A percentile compares a stretch with the other conserved stretches of the same genome.
Evolutionary conservation across 371 early-diverging fungal genomes (phyloP).

Genomic region (Dinochytrium kinnereticum): DNA sequence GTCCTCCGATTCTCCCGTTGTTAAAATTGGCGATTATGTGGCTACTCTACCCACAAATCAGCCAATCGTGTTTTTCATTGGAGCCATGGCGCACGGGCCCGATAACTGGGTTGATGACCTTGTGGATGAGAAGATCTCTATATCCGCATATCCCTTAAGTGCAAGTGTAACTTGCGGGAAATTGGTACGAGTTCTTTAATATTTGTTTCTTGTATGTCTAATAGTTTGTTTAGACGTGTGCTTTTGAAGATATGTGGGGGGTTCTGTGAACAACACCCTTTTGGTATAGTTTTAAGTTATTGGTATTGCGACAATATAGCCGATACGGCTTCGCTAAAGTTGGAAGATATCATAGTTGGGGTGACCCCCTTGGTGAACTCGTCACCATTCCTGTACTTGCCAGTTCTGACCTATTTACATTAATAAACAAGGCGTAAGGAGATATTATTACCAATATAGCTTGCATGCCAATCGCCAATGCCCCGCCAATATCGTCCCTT

Average conservation of each 20-base stretch:
- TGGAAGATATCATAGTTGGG: slow-evolving; percentile 50
- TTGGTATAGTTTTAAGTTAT: too few relatives aligned
- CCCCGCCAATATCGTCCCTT: slow-evolving; percentile 78
- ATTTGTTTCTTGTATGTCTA: background rate
- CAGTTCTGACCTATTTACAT: slow-evolving; percentile 75
- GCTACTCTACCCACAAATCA: slow-evolving; percentile 78
- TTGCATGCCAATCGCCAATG: slow-evolving; percentile 69
- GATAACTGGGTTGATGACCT: slow-evolving; percentile 92
- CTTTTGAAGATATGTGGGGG: slow-evolving; percentile 54
- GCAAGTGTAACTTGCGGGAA: slow-evolving; percentile 96
- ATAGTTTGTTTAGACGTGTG: slow-evolving; percentile 33
- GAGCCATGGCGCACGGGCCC: slow-evolving; percentile 96
- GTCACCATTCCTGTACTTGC: slow-evolving; percentile 80
- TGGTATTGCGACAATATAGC: slow-evolving; percentile 40
- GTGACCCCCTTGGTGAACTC: slow-evolving; percentile 55
- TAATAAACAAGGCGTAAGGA: too few relatives aligned
- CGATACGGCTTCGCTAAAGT: slow-evolving; percentile 58
- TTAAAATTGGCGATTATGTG: slow-evolving; percentile 80
- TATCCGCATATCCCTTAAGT: slow-evolving; percentile 93
- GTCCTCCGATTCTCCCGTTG: slow-evolving; percentile 90
- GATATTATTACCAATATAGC: slow-evolving; percentile 70
- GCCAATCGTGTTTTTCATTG: slow-evolving; percentile 88
- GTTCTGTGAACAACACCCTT: slow-evolving; percentile 34
- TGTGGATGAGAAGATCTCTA: slow-evolving; percentile 94
- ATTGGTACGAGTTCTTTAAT: slow-evolving; percentile 37